Conservation (phyloP, 768 basidiomycete genomes). For the Zangia roseola region DNA sequence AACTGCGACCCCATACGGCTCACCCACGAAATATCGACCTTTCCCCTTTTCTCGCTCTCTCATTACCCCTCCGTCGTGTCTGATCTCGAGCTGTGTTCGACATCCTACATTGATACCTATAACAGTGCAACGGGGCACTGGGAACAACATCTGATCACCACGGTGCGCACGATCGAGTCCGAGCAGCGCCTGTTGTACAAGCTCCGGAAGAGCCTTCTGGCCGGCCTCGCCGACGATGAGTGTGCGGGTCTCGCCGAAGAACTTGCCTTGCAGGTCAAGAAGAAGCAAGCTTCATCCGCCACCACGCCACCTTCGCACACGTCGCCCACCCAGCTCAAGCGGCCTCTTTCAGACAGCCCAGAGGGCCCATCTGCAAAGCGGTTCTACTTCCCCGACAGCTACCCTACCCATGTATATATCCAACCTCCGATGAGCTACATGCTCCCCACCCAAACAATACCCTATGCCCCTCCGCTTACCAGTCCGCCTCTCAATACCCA, state of each 20-base stretch:
- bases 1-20: conserved; percentile 56
- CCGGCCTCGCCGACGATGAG: conserved; percentile 55
- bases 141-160: conserved; percentile 63
- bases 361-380: conserved; percentile 30
- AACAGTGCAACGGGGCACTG: conserved; percentile 54
- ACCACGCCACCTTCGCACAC: conserved; percentile 5
- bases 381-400: conserved; percentile 28
- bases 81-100: conserved; percentile 51
- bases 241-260: conserved; percentile 59
- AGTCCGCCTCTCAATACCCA: conserved; percentile 17
- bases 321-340: conserved; percentile 22
- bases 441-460: conserved; percentile 28
- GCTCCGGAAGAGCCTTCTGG: conserved; percentile 55
- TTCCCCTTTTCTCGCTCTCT: conserved; percentile 63
- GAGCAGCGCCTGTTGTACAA: conserved; percentile 66
- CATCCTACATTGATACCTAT: conserved; percentile 62
- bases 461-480: conserved; percentile 22
- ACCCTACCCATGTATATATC: conserved; percentile 31
- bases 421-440: conserved; percentile 28
- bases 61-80: conserved; percentile 49
- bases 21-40: conserved; percentile 56
- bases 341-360: conserved; percentile 20
- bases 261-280: conserved; percentile 43
- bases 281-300: conserved; percentile 7
- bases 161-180: conserved; percentile 56